Evolutionary conservation across 495 filamentous ascomycete species (phyloP).

Genomic region (Daldinia caldariorum): DNA sequence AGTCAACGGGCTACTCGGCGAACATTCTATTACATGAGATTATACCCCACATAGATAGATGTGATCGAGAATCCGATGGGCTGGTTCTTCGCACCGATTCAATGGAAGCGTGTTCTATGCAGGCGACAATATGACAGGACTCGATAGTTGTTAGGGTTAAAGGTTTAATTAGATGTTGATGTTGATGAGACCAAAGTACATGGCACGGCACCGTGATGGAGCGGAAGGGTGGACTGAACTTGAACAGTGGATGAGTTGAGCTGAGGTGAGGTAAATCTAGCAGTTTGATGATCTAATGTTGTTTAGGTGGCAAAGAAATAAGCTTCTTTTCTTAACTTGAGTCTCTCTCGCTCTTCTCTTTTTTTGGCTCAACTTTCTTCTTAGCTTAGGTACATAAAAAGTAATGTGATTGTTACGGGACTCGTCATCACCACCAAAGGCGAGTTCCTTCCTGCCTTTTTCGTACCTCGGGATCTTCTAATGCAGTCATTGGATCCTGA

Average conservation of each 20-base stretch:
- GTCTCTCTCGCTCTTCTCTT: neutral
- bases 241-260: constrained; percentile 35
- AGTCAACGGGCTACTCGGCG: constrained; percentile 12
- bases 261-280: neutral
- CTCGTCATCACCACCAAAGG: constrained; percentile 18
- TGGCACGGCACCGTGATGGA: constrained; percentile 22
- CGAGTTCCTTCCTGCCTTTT: constrained; percentile 7
- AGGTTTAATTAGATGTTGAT: constrained; percentile 29
- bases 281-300: constrained; percentile 9
- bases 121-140: constrained; percentile 10
- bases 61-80: constrained; percentile 40
- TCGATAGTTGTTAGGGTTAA: constrained; percentile 15
- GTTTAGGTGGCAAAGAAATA: constrained; percentile 36
- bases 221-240: constrained; percentile 28
- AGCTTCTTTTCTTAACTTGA: constrained; percentile 29
- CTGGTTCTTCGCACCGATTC: constrained; percentile 19
- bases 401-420: constrained; percentile 18
- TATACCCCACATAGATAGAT: constrained; percentile 37
- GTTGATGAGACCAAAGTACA: constrained; percentile 3
- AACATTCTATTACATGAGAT: constrained; percentile 34
- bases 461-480: constrained; percentile 32
- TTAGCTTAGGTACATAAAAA: constrained; percentile 22
- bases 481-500: constrained; percentile 26
- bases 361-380: neutral
- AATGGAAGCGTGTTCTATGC: constrained; percentile 24